phyloP scores from a whole-genome alignment of 2,329 filamentous ascomycete species.

The Apiospora koreana region DNA sequence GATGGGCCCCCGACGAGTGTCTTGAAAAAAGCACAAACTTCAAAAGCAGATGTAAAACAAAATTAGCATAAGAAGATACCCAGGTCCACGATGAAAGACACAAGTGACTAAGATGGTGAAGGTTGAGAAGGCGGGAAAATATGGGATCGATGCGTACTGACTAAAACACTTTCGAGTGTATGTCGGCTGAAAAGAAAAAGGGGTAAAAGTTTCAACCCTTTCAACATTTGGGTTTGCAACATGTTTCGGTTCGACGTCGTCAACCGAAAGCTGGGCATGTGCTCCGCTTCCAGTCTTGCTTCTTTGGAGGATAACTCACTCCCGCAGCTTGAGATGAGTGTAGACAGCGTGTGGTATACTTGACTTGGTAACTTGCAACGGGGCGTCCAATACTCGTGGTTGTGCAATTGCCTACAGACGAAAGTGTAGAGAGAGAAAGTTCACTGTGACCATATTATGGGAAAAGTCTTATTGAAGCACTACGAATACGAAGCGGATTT shows the following conservation, averaged over 20 bases:
- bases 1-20: not conserved
- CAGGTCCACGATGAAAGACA: not conserved
- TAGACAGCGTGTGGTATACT: no score
- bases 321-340: not conserved
- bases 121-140: not conserved
- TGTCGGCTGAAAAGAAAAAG: conserved; percentile 7
- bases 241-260: not conserved
- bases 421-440: not conserved
- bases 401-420: not conserved
- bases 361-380: no score
- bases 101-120: conserved; percentile 3
- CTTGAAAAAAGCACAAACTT: not conserved
- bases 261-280: not conserved
- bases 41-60: not conserved
- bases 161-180: conserved; percentile 8
- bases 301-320: not conserved
- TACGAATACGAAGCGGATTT: not conserved
- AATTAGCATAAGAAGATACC: conserved; percentile 11
- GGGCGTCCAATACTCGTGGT: not conserved
- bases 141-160: conserved; percentile 2
- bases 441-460: no score
- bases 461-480: not conserved
- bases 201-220: conserved; percentile 13
- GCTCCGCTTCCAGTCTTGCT: not conserved
- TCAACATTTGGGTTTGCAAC: not conserved